These are phyloP conservation scores for Ramaria rubella DNA, from an alignment of 768 basidiomycete species.

Conservation along the genomic window DNA sequence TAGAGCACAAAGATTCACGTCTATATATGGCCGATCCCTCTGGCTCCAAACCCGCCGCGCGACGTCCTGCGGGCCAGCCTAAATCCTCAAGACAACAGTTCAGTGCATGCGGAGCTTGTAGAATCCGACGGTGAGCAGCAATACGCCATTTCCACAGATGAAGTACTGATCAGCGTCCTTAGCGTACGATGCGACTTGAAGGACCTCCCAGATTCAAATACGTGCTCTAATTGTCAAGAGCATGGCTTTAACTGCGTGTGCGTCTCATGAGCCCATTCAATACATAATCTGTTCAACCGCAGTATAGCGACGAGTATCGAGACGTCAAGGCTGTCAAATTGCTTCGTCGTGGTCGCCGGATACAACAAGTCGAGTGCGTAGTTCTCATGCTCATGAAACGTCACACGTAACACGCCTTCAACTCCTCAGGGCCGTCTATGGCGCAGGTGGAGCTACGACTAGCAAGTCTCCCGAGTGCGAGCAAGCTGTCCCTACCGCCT, in stretches of 20 bases:
- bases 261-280: conserved; percentile 27
- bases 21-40: conserved; percentile 15
- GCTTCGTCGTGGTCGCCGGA: conserved; percentile 66
- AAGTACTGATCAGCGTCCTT: not conserved
- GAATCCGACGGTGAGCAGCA: conserved; percentile 64
- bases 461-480: conserved; percentile 34
- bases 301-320: conserved; percentile 78
- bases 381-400: not conserved
- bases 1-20: not conserved
- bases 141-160: conserved; percentile 11
- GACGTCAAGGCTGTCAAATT: conserved; percentile 88
- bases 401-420: conserved; percentile 13
- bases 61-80: conserved; percentile 52
- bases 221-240: conserved; percentile 86
- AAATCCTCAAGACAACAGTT: conserved; percentile 80
- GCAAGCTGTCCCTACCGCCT: conserved; percentile 22
- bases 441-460: conserved; percentile 58
- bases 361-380: conserved; percentile 78
- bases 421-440: conserved; percentile 35
- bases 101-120: conserved; percentile 91
- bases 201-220: conserved; percentile 55
- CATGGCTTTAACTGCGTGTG: conserved; percentile 91
- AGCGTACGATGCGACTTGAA: conserved; percentile 94
- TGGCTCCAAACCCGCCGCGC: conserved; percentile 28
- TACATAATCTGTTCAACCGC: not conserved